Evolutionary conservation across 1,284 basidiomycete species (phyloP).

Genomic region (Puccinia coronata): DNA sequence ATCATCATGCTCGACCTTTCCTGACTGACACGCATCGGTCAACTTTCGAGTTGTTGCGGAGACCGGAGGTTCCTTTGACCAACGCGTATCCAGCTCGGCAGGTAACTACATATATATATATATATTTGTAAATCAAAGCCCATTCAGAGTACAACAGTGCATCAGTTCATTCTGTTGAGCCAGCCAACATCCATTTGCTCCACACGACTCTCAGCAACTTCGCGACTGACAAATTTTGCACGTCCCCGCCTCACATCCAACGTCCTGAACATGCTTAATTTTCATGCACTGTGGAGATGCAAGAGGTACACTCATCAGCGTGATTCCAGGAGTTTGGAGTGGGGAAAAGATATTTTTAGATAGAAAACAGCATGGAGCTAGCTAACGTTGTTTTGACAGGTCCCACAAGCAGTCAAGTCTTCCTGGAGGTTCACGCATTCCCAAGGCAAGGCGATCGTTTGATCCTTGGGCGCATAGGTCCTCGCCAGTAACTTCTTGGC

Average conservation of each 20-base stretch:
- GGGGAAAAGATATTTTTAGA: not conserved
- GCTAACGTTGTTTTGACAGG: slow-evolving; percentile 14
- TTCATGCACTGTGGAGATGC: slow-evolving; percentile 7
- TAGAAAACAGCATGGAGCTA: not conserved
- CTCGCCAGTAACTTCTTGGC: slow-evolving; percentile 9
- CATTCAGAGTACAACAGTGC: not conserved
- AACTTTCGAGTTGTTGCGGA: not conserved
- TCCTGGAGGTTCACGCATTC: slow-evolving; percentile 31
- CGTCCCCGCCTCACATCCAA: slow-evolving; percentile 20
- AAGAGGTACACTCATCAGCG: not conserved
- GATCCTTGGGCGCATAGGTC: not conserved
- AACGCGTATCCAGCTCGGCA: slow-evolving; percentile 13
- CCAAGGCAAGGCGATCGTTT: slow-evolving; percentile 19
- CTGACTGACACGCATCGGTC: not conserved
- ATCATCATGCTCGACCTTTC: not conserved
- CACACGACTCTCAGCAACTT: not conserved
- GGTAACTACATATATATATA: not conserved
- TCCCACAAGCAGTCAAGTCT: slow-evolving; percentile 26
- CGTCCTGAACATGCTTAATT: slow-evolving; percentile 14
- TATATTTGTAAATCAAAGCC: no score
- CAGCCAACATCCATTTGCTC: not conserved
- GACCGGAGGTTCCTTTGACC: not conserved
- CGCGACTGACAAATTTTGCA: slow-evolving; percentile 26
- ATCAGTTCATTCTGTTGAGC: no score
- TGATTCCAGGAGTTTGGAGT: not conserved